Evolutionary conservation across 495 filamentous ascomycete species (phyloP), one percentile per base, ranked within the genome.

Genomic region (Filosporella fistucella): DNA sequence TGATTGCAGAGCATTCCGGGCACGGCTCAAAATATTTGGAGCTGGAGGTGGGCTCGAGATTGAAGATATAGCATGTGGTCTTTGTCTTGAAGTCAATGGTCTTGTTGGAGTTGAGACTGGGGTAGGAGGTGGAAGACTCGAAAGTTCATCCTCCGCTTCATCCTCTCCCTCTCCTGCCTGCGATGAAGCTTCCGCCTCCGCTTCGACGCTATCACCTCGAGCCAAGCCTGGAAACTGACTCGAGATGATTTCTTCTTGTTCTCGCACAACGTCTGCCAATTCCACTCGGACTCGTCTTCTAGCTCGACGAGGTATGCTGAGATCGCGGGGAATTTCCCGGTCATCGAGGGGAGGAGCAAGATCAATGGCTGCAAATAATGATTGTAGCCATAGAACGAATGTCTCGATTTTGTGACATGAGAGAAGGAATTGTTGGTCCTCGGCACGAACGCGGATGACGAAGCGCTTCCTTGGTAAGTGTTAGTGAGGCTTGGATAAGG

Each of bases 401-500:
- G 66, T 68, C 34, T 72, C 68, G 41, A 81, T 57, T 14, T 72
- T 67, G 29, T 67, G 52, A 52, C 74, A 78, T 14, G 74, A 74
- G 17, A 86, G 58, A 5, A 86, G 54, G 45, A 86, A 78, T 62
- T 86, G 82, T 43, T 85, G 80, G 4, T 76, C 71, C 52, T 85
- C 82, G 10, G 72, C 66, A 14, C 82, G 67, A 38, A 86, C 47
- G n/a, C 82, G 75, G 34, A 85, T 72, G 28, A 82, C 76, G 55
- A 74, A 75, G 23, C 75, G 69, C 22, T 71, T 68, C 45, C 76
- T 80, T 33, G 40, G 16, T 3, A 30, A 6, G 10, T 18, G 20
- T 53, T 26, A 53, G 54, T 51, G 17, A 21, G n/a, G n/a, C n/a
- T n/a, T n/a, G n/a, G n/a, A n/a, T n/a, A 26, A 24, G 17, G 24